Evolutionary conservation across 108 stramenopile genomes (phyloP), one percentile per base, ranked within the genome.

Genomic region (Fragilaria crotonensis): DNA sequence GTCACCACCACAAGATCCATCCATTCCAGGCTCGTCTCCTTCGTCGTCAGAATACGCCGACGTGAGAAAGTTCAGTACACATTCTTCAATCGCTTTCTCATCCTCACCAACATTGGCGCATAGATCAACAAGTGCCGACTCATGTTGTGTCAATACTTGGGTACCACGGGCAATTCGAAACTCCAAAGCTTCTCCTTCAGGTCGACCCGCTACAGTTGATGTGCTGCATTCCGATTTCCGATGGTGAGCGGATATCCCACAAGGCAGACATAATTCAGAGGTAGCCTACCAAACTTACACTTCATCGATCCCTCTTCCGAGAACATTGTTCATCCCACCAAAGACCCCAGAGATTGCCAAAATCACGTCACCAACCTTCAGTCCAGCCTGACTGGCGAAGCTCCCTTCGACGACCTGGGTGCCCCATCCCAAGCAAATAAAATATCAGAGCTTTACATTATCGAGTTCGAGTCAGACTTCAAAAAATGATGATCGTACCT

Each of bases 361-460:
- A 47, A 90, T 59, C 18, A 90, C 88, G 67, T 90, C 88, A 4
- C 88, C 88, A 18, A 79, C 82, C 73, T 70, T 27, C 1, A 90
- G 28, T 22, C 88, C 88, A 31, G 71, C 78, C 30, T 75, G 50
- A 17, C 63, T 62, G 0, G 88, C 88, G 68, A 72, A 60, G n/a
- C 88, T 84, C 21, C 73, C 83, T 33, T 70, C 72, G 2, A 4
- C 45, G 20, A 73, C 20, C 69, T 50, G 20, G 20, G n/a, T 23
- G 49, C 17, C 7, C 5, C 9, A 50, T 7, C 7, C 22, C 5
- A 19, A 23, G 20, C 7, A n/a, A n/a, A n/a, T n/a, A n/a, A n/a
- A n/a, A n/a, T n/a, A n/a, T n/a, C n/a, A n/a, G n/a, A n/a, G n/a
- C n/a, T n/a, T n/a, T n/a, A n/a, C n/a, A n/a, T n/a, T n/a, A n/a